Evolutionary conservation across 176 grass and related monocot species (phyloP), one percentile per base, ranked within the genome.

Genomic region (Aegilops sharonensis): DNA sequence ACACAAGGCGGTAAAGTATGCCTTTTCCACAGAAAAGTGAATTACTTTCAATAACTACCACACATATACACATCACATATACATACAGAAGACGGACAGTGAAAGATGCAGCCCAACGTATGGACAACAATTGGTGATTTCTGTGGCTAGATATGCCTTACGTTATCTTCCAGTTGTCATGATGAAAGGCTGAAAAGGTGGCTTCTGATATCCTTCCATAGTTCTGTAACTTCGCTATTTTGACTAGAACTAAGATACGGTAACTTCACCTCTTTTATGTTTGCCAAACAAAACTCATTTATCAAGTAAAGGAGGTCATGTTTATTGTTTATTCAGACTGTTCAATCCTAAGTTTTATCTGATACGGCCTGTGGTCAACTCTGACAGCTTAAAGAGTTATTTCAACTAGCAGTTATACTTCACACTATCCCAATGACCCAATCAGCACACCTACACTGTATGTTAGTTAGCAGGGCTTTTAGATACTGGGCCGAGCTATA

Each of bases 111-210:
- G 17, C 8, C 65, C 11, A 72, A 66, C 36, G 79, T 71, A 48
- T 47, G 37, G 77, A 36, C 52, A 20, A 86, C 52, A 63, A 5
- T 11, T 86, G 82, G 30, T 83, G 87, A 40, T 88, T 90, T 85
- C 23, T 59, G 87, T 92, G 82, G 89, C 85, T 81, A 83, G 78
- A 78, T 75, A 83, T 18, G 82, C 67, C 73, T 81, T 54, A 83
- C 85, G n/a, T 88, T 88, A 81, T 79, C 91, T 86, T 81, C 85
- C 75, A 84, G 43, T 84, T 86, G 18, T 45, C 63, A 62, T 89
- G 75, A 62, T 89, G 75, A 4, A 67, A 43, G 43, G 88, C 85
- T 60, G 78, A 90, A 32, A 88, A 68, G 3, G 81, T 82, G 30
- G 9, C 54, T 88, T 85, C 21, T 81, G 76, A 81, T 18, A 68